Conservation (phyloP, 371 early-diverging fungal species). For the Saksenaea vasiformis region DNA sequence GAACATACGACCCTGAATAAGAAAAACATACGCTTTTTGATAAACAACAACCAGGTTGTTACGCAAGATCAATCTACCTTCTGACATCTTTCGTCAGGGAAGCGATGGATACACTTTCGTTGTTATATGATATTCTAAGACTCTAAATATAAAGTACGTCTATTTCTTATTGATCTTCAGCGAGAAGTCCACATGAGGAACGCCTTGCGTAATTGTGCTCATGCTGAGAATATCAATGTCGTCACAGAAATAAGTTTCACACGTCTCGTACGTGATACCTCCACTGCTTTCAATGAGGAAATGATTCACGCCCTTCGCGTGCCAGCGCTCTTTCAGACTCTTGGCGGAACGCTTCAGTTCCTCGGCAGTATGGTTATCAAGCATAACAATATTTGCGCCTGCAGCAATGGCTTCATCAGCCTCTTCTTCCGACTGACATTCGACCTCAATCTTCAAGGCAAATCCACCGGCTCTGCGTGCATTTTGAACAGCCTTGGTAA, state of each 20-base stretch:
- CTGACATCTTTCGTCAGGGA: too few relatives aligned
- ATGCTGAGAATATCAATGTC: conserved; percentile 93
- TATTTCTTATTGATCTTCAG: conserved; percentile 74
- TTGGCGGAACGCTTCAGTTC: conserved; percentile 65
- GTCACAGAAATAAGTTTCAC: conserved; percentile 79
- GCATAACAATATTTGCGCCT: conserved; percentile 97
- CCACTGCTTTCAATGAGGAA: conserved; percentile 95
- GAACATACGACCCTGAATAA: too few relatives aligned
- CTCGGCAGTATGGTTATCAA: conserved; percentile 78
- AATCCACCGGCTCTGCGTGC: conserved; percentile 90
- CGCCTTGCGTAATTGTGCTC: conserved; percentile 92
- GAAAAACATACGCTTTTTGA: too few relatives aligned
- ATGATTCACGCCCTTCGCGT: conserved; percentile 56
- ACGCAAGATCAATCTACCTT: too few relatives aligned
- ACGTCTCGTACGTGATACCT: conserved; percentile 90
- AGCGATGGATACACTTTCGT: neutral
- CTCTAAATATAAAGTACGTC: neutral
- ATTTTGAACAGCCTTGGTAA: conserved; percentile 82
- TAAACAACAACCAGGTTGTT: too few relatives aligned
- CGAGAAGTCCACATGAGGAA: conserved; percentile 95
- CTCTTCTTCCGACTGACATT: conserved; percentile 89
- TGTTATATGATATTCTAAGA: neutral
- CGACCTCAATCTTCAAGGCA: conserved; percentile 95
- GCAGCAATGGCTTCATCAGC: conserved; percentile 96
- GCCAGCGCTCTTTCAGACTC: conserved; percentile 77